Evolutionary conservation across 306 rosid species (phyloP), one percentile per base, ranked within the genome.

Genomic region (Ammopiptanthus mongolicus): DNA sequence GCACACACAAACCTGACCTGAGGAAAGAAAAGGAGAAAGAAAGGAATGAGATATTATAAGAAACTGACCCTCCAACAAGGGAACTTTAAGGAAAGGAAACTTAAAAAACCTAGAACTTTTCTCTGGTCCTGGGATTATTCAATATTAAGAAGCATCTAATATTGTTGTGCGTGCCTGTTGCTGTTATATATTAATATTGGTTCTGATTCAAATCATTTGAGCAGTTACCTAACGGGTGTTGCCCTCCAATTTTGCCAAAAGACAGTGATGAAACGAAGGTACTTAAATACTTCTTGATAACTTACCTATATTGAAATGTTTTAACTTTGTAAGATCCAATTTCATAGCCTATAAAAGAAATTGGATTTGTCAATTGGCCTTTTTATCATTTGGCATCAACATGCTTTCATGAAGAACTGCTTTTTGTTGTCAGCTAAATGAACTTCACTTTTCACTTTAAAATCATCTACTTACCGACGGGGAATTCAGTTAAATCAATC

Each of bases 261-360:
- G 88, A 86, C 78, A 84, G 86, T 63, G 91, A 87, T 15, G 96
- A 84, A 83, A 83, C 87, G 69, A 94, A 91, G 96, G 97, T 90
- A 82, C 78, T 17, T 74, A 36, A 63, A 50, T 69, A 60, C 69
- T 70, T 73, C 69, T 58, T 72, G 31, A 44, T 76, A 63, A 65
- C 61, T 14, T 25, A 39, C 19, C 39, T 18, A 2, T 5, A 48
- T 41, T 36, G 9, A 22, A 19, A 11, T 47, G 28, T 62, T 21
- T 61, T 52, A 19, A 59, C 39, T 29, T 31, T 42, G 69, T 13
- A 34, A 23, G 44, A 57, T 39, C 14, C 23, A 62, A 17, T 31
- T 46, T 2, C 1, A 2, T 42, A 12, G 14, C 44, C 33, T 67
- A 15, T 4, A 15, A 22, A 41, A 4, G 36, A 4, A 31, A 31